Evolutionary conservation across 495 filamentous ascomycete species (phyloP), one percentile per base, ranked within the genome.

Genomic region (Patellaria atrata): DNA sequence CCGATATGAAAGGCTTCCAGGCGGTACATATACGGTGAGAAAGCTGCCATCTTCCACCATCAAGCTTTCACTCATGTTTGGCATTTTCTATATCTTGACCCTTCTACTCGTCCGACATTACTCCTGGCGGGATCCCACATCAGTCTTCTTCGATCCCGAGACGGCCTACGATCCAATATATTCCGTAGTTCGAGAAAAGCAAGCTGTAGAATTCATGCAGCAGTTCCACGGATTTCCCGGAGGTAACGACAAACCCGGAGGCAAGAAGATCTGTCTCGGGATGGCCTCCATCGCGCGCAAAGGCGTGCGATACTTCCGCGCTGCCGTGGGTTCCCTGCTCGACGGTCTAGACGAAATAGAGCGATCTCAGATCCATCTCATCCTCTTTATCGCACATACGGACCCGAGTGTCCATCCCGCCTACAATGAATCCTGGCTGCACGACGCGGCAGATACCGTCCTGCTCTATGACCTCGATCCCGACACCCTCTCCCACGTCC

Each of bases 301-400:
- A 13, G 44, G 41, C 16, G 37, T 38, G 25, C 16, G 44, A 10
- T 71, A 70, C 37, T 50, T 77, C 22, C 46, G 55, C 6, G 50
- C 52, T 5, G 61, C 65, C 1, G 44, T 75, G 14, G 71, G 63
- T 11, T 69, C 67, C 4, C 43, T 75, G 16, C 55, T 67, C 20
- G 63, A 64, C 15, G 59, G 58, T 1, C 50, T 75, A 1, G 62
- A 59, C 13, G 35, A 50, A 2, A 41, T 57, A 12, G 63, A 75
- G 48, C 58, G 69, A 18, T 38, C 48, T 3, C 41, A 51, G 7
- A 53, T 74, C 26, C 43, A 62, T 41, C 39, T 76, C n/a, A 55
- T 65, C 12, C 54, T 68, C 4, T 59, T 76, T 26, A 60, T 74
- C 33, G 65, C 69, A 13, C 60, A 71, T 30, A 55, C 54, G 16